Conservation (phyloP, 2,329 filamentous ascomycete species). For the Diaporthe humulicola region DNA sequence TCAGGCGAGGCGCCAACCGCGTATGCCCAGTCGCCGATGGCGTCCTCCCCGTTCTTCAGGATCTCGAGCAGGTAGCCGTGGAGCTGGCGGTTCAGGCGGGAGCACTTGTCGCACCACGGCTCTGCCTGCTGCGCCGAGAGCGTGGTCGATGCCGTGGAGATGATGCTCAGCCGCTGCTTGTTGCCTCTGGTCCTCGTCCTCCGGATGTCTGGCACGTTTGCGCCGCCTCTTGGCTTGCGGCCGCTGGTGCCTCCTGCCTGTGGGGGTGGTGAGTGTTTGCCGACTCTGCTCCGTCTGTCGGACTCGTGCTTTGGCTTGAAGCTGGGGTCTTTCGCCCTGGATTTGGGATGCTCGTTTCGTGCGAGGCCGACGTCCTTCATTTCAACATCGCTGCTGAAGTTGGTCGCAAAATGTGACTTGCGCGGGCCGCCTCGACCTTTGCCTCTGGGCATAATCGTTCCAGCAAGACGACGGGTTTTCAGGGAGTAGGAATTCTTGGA, state of each 20-base stretch:
- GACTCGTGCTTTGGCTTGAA: neutral
- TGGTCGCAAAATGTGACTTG: neutral
- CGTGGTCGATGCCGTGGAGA: neutral
- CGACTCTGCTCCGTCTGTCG: conserved; percentile 7
- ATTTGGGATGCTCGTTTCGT: neutral
- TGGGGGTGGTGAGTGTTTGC: neutral
- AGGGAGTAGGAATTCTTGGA: neutral
- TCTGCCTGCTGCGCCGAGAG: neutral
- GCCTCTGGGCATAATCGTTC: conserved; percentile 5
- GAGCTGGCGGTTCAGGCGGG: conserved; percentile 31
- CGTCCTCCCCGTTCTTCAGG: conserved; percentile 14
- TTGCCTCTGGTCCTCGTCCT: neutral
- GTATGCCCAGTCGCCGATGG: conserved; percentile 41
- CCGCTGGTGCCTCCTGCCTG: neutral
- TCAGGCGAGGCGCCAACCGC: conserved; percentile 42
- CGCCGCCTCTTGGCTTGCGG: neutral
- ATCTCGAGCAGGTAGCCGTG: conserved; percentile 30
- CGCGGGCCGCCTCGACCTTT: neutral
- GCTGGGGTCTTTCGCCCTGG: neutral
- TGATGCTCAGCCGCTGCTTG: conserved; percentile 2
- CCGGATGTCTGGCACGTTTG: neutral
- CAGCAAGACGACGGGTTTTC: neutral
- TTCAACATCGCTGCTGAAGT: neutral
- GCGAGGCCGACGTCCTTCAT: neutral
- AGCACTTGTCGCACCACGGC: conserved; percentile 33